Base-by-base conservation (phyloP, 1,284 basidiomycete genomes). In the Ganoderma sinense region DNA sequence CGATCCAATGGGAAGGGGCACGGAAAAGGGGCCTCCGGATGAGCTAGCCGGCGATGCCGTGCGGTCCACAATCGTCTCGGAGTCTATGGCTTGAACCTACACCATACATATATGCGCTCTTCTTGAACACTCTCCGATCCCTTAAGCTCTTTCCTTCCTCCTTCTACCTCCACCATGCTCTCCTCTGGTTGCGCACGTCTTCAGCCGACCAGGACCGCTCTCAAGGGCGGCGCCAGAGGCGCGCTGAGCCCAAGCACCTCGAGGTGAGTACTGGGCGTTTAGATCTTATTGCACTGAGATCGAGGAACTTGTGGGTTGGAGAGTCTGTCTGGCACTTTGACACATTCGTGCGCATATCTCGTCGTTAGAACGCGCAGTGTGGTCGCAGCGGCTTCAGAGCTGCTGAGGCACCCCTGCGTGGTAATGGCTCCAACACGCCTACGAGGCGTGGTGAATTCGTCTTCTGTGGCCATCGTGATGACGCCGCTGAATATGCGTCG, bases 221-320 rank as follows among this genome's bases (percentile, higher is more conserved):
- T 70, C 48, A 36, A 65, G 3, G 65, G 58, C 6, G 18, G 56
- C 53, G 51, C 71, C 18, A 64, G 61, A 59, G 33, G 45, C 2
- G 51, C 40, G 13, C 5, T 64, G 41, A 64, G 51, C 14, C 58
- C 33, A 3, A 36, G 36, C 18, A 13, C 36, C 7, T 33, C 48
- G 18, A 64, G 66, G 73, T 74, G 69, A 74, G 72, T 69, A 13
- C 36, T 36, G 7, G 26, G 20, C 5, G 20, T 66, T 43, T 64
- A 1, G n/a, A n/a, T n/a, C n/a, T n/a, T 36, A 2, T 36, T 36
- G 36, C 36, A 36, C 43, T 23, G 10, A 20, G 23, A 26, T 51
- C 48, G 23, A 11, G 48, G 48, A 13, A 8, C 23, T 51, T 51
- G 23, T 29, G 31, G 11, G 16, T 8, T 58, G 56, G 26, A 33